Base-by-base conservation (phyloP, 352 stramenopile genomes). In the Phytophthora tubulina region DNA sequence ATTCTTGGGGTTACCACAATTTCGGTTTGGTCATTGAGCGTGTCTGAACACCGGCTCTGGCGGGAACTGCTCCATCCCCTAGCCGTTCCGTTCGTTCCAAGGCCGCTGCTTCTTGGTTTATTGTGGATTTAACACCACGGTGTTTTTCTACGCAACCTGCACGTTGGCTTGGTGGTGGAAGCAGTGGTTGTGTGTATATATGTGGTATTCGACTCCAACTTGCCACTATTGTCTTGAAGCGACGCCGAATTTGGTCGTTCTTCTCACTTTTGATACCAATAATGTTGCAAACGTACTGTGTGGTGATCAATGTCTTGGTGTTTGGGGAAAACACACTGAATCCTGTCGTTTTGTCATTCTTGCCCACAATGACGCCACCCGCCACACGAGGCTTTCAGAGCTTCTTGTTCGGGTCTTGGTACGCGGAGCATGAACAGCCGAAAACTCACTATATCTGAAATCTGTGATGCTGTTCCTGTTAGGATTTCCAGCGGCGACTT, bases 271-370 rank as follows among this genome's bases (percentile, higher is more conserved):
- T 33, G n/a, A 51, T 5, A 4, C n/a, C 32, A 15, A 33, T 17
- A 33, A 51, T 51, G n/a, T 51, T 51, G 17, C 45, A 15, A 7
- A 51, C 45, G 45, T 51, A 17, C 45, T 17, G 45, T 13, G 45
- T 51, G 9, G 45, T 51, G 2, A 51, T 13, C 2, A 51, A 5
- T 17, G 7, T 13, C 4, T 51, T 31, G 32, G 31, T 1, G 2
- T 51, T 51, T 4, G 32, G 4, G 5, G 32, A 3, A 2, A 51
- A 33, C 3, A 51, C 45, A 4, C 32, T 51, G 45, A 33, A 51
- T 15, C 45, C 45, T 9, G 31, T 51, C 1, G 45, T 51, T 17
- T 51, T 17, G 9, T 51, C 45, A 14, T 32, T 51, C 45, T 51
- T 51, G 2, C 45, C 45, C 9, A 51, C 45, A 5, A 33, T 51